phyloP scores from a whole-genome alignment of 139 green algal species.

The Picochlorum sp. region DNA sequence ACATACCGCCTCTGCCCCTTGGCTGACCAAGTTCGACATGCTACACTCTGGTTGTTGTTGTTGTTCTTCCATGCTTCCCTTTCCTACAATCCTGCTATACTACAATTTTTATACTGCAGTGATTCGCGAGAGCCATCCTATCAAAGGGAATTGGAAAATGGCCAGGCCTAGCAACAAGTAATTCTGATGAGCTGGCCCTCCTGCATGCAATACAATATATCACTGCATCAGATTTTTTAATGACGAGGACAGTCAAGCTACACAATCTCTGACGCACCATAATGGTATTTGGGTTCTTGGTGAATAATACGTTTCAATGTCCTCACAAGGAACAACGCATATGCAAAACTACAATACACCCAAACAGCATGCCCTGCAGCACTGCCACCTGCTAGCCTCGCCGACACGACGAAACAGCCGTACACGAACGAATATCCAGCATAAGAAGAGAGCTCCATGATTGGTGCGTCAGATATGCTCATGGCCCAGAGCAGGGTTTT shows the following conservation, averaged over 20 bases:
- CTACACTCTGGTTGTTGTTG: conserved; percentile 7
- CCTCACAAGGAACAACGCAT: conserved; percentile 82
- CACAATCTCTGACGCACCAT: conserved; percentile 9
- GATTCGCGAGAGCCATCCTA: conserved; percentile 43
- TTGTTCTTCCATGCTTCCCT: not conserved
- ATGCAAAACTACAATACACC: conserved; percentile 66
- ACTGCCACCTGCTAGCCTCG: conserved; percentile 11
- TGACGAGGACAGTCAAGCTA: not conserved
- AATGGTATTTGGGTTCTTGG: conserved; percentile 61
- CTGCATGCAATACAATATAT: conserved; percentile 30
- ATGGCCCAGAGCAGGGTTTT: conserved; percentile 56
- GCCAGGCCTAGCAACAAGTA: conserved; percentile 79
- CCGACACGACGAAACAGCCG: conserved; percentile 30
- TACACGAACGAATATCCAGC: conserved; percentile 73
- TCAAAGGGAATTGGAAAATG: conserved; percentile 72
- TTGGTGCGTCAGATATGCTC: conserved; percentile 54
- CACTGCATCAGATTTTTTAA: not conserved
- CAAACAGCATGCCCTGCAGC: conserved; percentile 55
- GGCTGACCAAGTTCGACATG: conserved; percentile 20
- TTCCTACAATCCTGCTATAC: not conserved
- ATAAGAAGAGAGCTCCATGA: conserved; percentile 78
- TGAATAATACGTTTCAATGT: conserved; percentile 91
- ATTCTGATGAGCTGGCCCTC: conserved; percentile 60
- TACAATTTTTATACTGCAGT: not conserved
- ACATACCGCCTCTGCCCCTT: conserved; percentile 33